A percentile compares a stretch with the other conserved stretches of the same genome.
Evolutionary conservation across 768 basidiomycete species (phyloP).

Genomic region (Suillus decipiens): DNA sequence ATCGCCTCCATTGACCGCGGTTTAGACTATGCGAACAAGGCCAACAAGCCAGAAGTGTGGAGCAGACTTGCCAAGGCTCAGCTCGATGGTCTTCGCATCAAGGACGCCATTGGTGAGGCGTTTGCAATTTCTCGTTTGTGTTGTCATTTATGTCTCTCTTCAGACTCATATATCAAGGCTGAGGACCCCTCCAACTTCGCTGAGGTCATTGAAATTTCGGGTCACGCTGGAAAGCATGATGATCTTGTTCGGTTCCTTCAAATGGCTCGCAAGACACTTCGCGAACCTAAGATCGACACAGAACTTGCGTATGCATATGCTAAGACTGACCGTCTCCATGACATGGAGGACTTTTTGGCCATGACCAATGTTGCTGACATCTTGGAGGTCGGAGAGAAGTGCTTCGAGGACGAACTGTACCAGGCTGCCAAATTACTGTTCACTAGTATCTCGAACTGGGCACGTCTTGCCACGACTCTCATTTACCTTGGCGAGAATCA

Average conservation of each 20-base stretch:
- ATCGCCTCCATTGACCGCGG: conserved; percentile 98
- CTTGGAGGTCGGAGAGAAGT: conserved; percentile 97
- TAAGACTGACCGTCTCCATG: conserved; percentile 95
- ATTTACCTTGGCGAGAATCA: conserved; percentile 99
- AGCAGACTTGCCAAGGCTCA: conserved; percentile 98
- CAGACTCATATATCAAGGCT: conserved; percentile 97
- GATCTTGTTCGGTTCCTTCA: conserved; percentile 97
- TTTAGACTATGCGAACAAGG: conserved; percentile 92
- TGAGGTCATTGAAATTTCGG: conserved; percentile 95
- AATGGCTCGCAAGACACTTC: conserved; percentile 96
- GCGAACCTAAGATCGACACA: conserved; percentile 97
- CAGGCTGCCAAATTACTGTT: conserved; percentile 96
- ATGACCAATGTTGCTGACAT: conserved; percentile 99
- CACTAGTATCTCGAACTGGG: conserved; percentile 98
- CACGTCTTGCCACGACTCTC: conserved; percentile 93
- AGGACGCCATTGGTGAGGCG: conserved; percentile 87
- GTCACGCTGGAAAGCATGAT: conserved; percentile 88
- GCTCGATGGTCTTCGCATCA: conserved; percentile 95
- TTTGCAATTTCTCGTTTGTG: neutral
- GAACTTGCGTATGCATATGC: conserved; percentile 98
- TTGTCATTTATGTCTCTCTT: conserved; percentile 10
- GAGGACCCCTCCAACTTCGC: conserved; percentile 91
- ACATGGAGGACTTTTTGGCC: conserved; percentile 98
- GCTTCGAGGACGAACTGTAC: conserved; percentile 97
- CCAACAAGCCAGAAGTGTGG: conserved; percentile 97